These are phyloP conservation scores for Hippophae rhamnoides DNA, from an alignment of 306 rosid genomes.

Conservation along the genomic window DNA sequence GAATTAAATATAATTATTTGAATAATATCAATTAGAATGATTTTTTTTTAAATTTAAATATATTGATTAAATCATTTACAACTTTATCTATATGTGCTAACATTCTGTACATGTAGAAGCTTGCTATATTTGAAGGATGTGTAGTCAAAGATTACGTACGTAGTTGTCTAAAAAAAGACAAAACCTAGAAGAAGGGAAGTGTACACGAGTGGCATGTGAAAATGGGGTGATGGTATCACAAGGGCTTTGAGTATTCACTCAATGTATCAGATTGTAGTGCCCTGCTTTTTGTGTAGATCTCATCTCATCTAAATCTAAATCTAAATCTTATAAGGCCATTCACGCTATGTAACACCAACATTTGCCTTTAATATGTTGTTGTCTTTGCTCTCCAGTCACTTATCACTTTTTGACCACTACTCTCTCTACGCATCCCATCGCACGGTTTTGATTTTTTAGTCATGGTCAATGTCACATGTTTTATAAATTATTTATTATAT, in stretches of 20 bases:
- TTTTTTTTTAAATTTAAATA: too few relatives aligned
- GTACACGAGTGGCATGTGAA: conserved; percentile 48
- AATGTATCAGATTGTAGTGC: not conserved
- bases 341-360: not conserved
- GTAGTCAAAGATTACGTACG: conserved; percentile 16
- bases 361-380: not conserved
- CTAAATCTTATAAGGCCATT: not conserved
- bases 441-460: not conserved
- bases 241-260: not conserved
- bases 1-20: too few relatives aligned
- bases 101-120: not conserved
- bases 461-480: conserved; percentile 2
- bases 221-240: conserved; percentile 14
- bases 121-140: conserved; percentile 15
- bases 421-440: not conserved
- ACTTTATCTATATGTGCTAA: too few relatives aligned
- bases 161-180: conserved; percentile 25
- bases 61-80: too few relatives aligned
- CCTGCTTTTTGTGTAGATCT: not conserved
- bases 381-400: not conserved
- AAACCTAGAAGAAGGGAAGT: conserved; percentile 12
- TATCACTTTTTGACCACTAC: too few relatives aligned
- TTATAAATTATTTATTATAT: not conserved
- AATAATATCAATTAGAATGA: too few relatives aligned
- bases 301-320: too few relatives aligned